phyloP scores from a whole-genome alignment of 169 alveolate species.

The Prorocentrum cordatum region DNA sequence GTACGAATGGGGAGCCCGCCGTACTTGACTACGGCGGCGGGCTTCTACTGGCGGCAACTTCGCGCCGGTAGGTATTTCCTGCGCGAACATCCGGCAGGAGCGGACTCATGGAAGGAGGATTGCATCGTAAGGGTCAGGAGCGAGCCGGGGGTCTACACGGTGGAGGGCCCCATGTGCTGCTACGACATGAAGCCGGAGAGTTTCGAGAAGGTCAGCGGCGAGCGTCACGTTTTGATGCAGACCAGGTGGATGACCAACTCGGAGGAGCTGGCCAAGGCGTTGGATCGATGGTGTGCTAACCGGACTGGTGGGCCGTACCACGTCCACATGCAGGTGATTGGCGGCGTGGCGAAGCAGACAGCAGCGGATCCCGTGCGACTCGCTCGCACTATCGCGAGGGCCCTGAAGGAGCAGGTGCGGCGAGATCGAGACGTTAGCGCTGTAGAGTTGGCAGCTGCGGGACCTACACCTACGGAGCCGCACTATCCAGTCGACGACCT shows the following conservation, averaged over 20 bases:
- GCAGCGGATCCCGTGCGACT: too few relatives aligned
- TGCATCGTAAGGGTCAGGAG: too few relatives aligned
- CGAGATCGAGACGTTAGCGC: background rate
- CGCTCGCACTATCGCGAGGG: background rate
- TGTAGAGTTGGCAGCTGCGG: background rate
- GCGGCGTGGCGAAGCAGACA: background rate
- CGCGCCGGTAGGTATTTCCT: too few relatives aligned
- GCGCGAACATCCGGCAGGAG: too few relatives aligned
- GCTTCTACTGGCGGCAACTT: too few relatives aligned
- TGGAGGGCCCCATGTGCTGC: too few relatives aligned
- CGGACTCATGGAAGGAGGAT: too few relatives aligned
- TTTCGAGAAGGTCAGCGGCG: too few relatives aligned
- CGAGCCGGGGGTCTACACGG: too few relatives aligned
- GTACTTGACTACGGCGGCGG: background rate
- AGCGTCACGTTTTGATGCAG: too few relatives aligned
- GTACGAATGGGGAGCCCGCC: background rate
- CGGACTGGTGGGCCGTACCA: background rate
- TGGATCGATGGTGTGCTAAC: background rate
- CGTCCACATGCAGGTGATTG: background rate
- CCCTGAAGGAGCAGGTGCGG: background rate
- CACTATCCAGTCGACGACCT: background rate
- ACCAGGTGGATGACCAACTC: conserved; percentile 29
- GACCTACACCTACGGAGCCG: conserved; percentile 3
- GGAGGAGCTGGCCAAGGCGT: background rate
- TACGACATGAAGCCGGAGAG: too few relatives aligned